A percentile compares a stretch with the other conserved stretches of the same genome.
Evolutionary conservation across 768 basidiomycete species (phyloP).

Genomic region (Hemileccinum impolitum): DNA sequence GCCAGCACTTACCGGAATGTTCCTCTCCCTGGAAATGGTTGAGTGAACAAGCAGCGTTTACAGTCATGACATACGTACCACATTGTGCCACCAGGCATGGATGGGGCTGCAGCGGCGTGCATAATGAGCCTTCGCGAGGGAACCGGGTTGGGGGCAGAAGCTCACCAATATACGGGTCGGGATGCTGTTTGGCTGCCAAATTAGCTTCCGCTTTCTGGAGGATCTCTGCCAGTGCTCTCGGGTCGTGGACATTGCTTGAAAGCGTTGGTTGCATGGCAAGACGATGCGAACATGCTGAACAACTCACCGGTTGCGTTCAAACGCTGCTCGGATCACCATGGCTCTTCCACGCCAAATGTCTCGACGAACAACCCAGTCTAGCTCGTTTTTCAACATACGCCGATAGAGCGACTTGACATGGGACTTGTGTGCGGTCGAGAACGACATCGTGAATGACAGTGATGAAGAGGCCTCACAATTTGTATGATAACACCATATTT

Average conservation of each 20-base stretch:
- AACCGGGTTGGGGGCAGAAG: slow-evolving; percentile 16
- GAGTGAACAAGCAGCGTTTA: neutral
- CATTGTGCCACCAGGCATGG: slow-evolving; percentile 90
- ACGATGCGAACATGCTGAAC: slow-evolving; percentile 12
- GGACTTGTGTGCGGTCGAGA: slow-evolving; percentile 70
- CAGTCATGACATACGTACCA: slow-evolving; percentile 56
- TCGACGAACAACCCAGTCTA: slow-evolving; percentile 87
- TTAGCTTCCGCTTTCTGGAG: slow-evolving; percentile 77
- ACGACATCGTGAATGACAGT: slow-evolving; percentile 46
- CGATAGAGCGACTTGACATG: slow-evolving; percentile 93
- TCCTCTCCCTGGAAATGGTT: slow-evolving; percentile 63
- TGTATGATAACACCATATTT: slow-evolving; percentile 14
- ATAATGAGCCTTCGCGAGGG: slow-evolving; percentile 2
- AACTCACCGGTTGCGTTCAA: slow-evolving; percentile 83
- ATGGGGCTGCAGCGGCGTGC: slow-evolving; percentile 50
- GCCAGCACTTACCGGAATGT: slow-evolving; percentile 61
- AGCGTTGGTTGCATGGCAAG: neutral
- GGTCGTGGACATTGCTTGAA: slow-evolving; percentile 76
- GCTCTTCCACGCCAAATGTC: slow-evolving; percentile 86
- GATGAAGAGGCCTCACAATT: slow-evolving; percentile 12
- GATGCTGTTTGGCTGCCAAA: slow-evolving; percentile 67
- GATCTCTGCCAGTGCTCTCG: slow-evolving; percentile 73
- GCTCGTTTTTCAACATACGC: slow-evolving; percentile 77
- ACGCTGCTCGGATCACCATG: slow-evolving; percentile 83
- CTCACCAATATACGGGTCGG: slow-evolving; percentile 92